These are phyloP conservation scores for Byssoonygena ceratinophila DNA, from an alignment of 2,329 filamentous ascomycete genomes.

Conservation along the genomic window DNA sequence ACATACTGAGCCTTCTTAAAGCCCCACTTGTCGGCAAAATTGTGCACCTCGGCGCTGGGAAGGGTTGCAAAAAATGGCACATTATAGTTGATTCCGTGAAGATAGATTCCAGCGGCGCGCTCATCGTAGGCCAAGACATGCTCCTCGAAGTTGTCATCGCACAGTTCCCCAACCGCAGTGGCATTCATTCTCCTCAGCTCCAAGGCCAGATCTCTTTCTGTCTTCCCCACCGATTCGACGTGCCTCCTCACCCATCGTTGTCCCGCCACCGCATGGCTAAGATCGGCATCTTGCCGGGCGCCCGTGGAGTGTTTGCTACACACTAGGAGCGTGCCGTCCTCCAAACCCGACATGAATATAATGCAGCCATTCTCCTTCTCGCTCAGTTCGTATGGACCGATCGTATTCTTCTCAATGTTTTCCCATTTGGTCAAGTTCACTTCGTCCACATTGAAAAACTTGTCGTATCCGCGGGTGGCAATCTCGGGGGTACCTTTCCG, in stretches of 20 bases:
- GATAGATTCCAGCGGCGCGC: slow-evolving; percentile 76
- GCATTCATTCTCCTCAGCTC: slow-evolving; percentile 69
- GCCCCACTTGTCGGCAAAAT: slow-evolving; percentile 85
- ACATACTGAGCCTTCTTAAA: slow-evolving; percentile 81
- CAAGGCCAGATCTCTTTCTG: slow-evolving; percentile 63
- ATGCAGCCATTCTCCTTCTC: slow-evolving; percentile 99
- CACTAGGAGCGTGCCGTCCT: slow-evolving; percentile 82
- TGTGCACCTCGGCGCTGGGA: slow-evolving; percentile 68
- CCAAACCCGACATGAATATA: slow-evolving; percentile 87
- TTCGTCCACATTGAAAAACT: slow-evolving; percentile 94
- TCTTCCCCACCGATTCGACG: slow-evolving; percentile 65
- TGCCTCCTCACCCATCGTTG: slow-evolving; percentile 75
- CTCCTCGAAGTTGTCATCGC: slow-evolving; percentile 92
- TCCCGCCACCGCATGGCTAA: slow-evolving; percentile 76
- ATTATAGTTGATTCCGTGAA: slow-evolving; percentile 94
- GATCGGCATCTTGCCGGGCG: slow-evolving; percentile 54
- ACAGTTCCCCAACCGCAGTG: slow-evolving; percentile 93
- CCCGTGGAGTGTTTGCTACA: slow-evolving; percentile 98
- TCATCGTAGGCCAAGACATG: slow-evolving; percentile 83
- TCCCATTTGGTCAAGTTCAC: slow-evolving; percentile 71
- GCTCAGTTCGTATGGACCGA: slow-evolving; percentile 85
- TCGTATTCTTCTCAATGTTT: slow-evolving; percentile 63
- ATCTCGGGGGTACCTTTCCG: slow-evolving; percentile 61
- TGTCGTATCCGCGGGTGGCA: slow-evolving; percentile 84
- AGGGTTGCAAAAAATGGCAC: slow-evolving; percentile 86